Base-by-base conservation (phyloP, 2,329 filamentous ascomycete genomes). In the Ceratocystis ficicola region DNA sequence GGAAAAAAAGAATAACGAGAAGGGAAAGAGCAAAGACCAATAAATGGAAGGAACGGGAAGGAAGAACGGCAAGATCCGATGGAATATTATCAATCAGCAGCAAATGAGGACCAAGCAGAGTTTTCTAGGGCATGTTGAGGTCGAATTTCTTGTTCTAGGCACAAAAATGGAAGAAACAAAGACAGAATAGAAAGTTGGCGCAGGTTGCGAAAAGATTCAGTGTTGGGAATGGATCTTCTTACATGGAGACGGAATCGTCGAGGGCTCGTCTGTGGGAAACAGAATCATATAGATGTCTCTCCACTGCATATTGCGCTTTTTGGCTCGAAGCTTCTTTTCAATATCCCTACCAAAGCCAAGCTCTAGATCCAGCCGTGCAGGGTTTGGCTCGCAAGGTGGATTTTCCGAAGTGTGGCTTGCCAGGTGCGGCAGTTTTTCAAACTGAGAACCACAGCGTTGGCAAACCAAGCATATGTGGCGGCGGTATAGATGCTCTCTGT, bases 401-500 rank as follows among this genome's bases (percentile, higher is more conserved):
- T 17, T 3, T 22, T 25, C 20, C n/a, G 15, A 10, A 1, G 22
- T 32, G 36, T 67, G 66, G 7, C 25, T 59, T 2, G 17, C 44
- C n/a, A 62, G 46, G 8, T 67, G 44, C 22, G 25, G n/a, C 61
- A 44, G 22, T 17, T 59, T 57, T 44, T 63, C 50, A 25, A 67
- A 67, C 41, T 65, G 48, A 10, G 20, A 5, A 17, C 50, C 22
- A 60, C 66, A 67, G 28, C 59, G 10, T n/a, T 28, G 15, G 36
- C 66, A 67, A 28, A 41, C 44, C 10, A 48, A 65, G 59, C 63
- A 63, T 59, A 65, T 65, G 30, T 67, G 66, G 4, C 66, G 63
- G 30, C 66, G 66, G 30, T 67, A 67, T n/a, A 67, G 50, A 60
- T 67, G 66, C 55, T 67, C 66, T 44, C 66, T 67, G 50, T 12